A percentile compares a stretch with the other conserved stretches of the same genome.
phyloP scores from a whole-genome alignment of 192 early-diverging fungal species.

The Linnemannia schmuckeri region DNA sequence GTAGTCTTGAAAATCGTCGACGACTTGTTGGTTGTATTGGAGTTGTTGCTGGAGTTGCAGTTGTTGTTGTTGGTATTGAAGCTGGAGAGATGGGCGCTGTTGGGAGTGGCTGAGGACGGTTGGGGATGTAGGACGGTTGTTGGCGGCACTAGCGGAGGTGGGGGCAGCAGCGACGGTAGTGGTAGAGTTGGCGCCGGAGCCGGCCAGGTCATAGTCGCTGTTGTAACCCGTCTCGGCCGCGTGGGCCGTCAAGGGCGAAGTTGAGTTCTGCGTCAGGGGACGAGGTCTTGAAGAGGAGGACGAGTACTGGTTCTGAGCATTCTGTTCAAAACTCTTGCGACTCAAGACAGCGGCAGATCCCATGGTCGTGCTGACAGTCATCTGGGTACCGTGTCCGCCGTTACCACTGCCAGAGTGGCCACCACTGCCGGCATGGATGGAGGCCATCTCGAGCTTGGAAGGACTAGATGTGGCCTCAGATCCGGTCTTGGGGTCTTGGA shows the following conservation, averaged over 20 bases:
- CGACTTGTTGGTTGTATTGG: neutral
- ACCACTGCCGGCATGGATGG: neutral
- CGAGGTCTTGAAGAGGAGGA: slow-evolving; percentile 12
- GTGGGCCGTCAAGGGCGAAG: slow-evolving; percentile 38
- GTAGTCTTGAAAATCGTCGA: neutral
- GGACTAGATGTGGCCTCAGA: slow-evolving; percentile 2
- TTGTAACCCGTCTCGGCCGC: slow-evolving; percentile 22
- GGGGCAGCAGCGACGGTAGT: neutral
- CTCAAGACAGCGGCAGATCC: neutral
- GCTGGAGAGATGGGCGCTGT: slow-evolving; percentile 3
- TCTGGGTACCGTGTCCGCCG: neutral
- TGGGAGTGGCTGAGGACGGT: neutral
- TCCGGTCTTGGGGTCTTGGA: slow-evolving; percentile 20
- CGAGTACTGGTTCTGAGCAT: neutral
- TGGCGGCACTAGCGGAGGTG: neutral
- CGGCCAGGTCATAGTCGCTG: slow-evolving; percentile 28
- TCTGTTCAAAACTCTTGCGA: neutral
- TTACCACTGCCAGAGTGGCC: neutral
- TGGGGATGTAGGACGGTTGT: neutral
- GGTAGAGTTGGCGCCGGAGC: neutral
- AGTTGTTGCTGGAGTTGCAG: neutral
- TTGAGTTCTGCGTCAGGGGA: slow-evolving; percentile 33
- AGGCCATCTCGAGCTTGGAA: slow-evolving; percentile 41
- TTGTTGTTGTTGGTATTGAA: slow-evolving; percentile 4
- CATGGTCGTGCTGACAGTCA: neutral